Percentiles rank a stretch among this genome's conserved stretches.
These are phyloP conservation scores for Solanum etuberosum DNA, from an alignment of 257 asterid genomes.

Conservation along the genomic window DNA sequence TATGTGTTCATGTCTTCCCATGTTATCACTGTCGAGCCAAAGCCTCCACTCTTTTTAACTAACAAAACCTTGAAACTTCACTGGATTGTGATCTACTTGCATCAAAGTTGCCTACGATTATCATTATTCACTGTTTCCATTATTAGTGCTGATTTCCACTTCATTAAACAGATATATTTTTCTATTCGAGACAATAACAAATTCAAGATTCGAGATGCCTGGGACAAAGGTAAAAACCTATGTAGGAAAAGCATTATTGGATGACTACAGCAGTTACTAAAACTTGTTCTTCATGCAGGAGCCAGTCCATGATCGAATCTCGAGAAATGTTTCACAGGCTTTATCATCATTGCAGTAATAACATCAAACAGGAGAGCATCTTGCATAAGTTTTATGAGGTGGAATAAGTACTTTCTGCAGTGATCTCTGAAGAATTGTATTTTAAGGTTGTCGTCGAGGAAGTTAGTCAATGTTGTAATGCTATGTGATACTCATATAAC, in stretches of 20 bases:
- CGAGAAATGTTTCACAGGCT: conserved; percentile 48
- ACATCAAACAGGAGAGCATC: not conserved
- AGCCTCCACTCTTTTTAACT: not conserved
- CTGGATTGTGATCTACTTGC: not conserved
- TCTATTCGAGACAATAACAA: conserved; percentile 76
- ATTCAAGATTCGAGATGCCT: conserved; percentile 52
- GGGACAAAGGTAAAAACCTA: conserved; percentile 31
- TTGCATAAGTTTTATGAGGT: not conserved
- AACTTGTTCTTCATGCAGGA: conserved; percentile 38
- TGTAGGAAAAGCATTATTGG: not conserved
- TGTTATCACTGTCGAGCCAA: not conserved
- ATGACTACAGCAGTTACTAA: not conserved
- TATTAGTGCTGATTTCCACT: not conserved
- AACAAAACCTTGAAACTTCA: not conserved
- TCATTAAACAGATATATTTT: conserved; percentile 55
- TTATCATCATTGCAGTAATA: conserved; percentile 33
- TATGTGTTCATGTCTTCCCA: conserved; percentile 8
- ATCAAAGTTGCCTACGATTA: not conserved
- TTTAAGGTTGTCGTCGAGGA: not conserved
- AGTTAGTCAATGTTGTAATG: not conserved
- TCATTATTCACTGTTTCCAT: not conserved
- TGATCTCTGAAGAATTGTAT: not conserved
- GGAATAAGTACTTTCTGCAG: not conserved
- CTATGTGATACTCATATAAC: not conserved
- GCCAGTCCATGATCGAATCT: conserved; percentile 67